phyloP scores from a whole-genome alignment of 148 eudicot genomes.

The Rhododendron molle region DNA sequence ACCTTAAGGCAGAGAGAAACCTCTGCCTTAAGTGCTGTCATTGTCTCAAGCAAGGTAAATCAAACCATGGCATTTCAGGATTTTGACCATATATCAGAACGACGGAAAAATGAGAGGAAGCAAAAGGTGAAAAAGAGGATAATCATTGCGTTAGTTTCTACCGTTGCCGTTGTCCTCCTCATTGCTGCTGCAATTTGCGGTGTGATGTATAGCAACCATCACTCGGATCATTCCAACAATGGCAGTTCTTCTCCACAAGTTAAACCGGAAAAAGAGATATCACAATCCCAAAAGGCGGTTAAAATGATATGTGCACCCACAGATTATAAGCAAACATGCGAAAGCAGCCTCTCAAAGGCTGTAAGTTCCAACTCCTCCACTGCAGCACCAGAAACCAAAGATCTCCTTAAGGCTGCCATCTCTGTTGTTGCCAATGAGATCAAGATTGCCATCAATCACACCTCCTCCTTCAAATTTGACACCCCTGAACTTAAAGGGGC shows the following conservation, averaged over 20 bases:
- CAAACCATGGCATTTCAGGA: conserved; percentile 66
- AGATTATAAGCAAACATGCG: conserved; percentile 58
- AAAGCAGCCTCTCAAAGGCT: conserved; percentile 34
- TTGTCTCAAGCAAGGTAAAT: not conserved
- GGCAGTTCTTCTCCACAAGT: not conserved
- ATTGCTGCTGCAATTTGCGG: conserved; percentile 39
- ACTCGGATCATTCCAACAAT: not conserved
- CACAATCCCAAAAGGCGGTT: conserved; percentile 30
- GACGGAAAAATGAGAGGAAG: conserved; percentile 45
- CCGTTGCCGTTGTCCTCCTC: conserved; percentile 30
- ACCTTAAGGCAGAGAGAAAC: conserved; percentile 9
- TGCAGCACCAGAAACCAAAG: conserved; percentile 32
- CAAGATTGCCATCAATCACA: conserved; percentile 28
- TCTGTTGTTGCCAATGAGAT: conserved; percentile 42
- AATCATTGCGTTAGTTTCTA: conserved; percentile 13
- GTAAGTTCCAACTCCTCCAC: conserved; percentile 20
- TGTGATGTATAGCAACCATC: conserved; percentile 16
- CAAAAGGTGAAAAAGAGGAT: conserved; percentile 39
- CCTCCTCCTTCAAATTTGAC: conserved; percentile 33
- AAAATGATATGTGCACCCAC: conserved; percentile 49
- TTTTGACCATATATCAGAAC: conserved; percentile 60
- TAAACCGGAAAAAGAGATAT: not conserved
- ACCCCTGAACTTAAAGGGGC: conserved; percentile 51
- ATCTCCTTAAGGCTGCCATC: conserved; percentile 52
- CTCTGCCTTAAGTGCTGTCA: conserved; percentile 3